These are phyloP conservation scores for Cenchrus americanus DNA, from an alignment of 176 grass and related monocot genomes.

Conservation along the genomic window DNA sequence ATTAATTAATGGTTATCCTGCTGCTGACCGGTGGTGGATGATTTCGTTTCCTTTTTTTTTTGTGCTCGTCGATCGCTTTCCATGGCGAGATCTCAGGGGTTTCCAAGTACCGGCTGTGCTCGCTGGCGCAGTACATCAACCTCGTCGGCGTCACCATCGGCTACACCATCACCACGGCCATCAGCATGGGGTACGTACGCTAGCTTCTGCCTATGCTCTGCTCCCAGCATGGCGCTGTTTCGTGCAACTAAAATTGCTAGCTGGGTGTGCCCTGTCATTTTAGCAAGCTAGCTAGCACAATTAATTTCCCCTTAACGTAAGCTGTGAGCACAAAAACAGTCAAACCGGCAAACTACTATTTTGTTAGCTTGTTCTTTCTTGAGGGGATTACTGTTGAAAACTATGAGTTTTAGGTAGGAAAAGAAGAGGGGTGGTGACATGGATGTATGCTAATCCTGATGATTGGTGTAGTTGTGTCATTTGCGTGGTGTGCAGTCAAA, in stretches of 20 bases:
- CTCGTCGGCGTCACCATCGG: constrained; percentile 83
- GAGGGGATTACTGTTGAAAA: neutral
- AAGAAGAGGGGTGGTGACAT: neutral
- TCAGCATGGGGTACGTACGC: constrained; percentile 94
- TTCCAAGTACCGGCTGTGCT: constrained; percentile 63
- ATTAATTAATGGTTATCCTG: neutral
- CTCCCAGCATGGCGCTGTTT: constrained; percentile 13
- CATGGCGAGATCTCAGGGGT: constrained; percentile 42
- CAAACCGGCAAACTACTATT: neutral
- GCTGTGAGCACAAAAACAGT: neutral
- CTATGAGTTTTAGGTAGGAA: neutral
- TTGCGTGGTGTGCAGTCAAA: neutral
- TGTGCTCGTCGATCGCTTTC: neutral
- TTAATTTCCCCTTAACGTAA: no score
- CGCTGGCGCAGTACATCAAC: constrained; percentile 83
- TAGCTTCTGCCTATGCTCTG: no score
- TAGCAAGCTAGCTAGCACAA: neutral
- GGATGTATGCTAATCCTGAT: neutral
- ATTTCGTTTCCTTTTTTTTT: neutral
- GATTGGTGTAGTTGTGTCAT: neutral
- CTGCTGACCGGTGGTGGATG: neutral
- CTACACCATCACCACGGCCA: constrained; percentile 94
- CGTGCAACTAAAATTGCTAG: neutral
- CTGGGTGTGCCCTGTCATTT: neutral
- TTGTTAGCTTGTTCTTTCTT: neutral